Evolutionary conservation across 1,284 basidiomycete species (phyloP), one percentile per base, ranked within the genome.

Genomic region (Inonotus obliquus): DNA sequence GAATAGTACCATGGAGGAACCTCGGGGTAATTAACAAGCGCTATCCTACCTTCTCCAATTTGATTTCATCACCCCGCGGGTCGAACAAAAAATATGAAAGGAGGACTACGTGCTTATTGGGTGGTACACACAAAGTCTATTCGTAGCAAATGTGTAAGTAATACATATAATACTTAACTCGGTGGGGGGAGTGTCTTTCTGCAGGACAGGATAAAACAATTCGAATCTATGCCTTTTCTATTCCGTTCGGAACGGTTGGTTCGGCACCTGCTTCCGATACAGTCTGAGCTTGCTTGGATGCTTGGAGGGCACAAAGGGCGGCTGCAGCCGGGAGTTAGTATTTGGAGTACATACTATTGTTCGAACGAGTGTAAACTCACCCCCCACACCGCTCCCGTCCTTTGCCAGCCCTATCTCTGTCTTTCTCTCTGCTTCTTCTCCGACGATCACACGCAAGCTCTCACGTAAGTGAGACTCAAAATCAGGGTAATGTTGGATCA

Each of bases 331-430:
- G 11, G 51, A 21, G 41, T 60, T 29, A 59, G 39, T 57, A 66
- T 54, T 60, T 29, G 9, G 52, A 52, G 32, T 63, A 21, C 49
- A 41, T 37, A 35, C 41, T 27, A 54, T 39, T 39, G 27, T 37
- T 44, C 11, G 21, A 13, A 13, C 44, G 37, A 14, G n/a, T 54
- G 37, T 4, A 47, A 7, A 72, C 89, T 75, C 74, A 95, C 93
- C 94, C 70, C 96, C 96, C 44, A 96, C 94, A 57, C 96, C 97
- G 71, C 92, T 96, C 25, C 97, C 96, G 71, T 99, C 97, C 76
- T 97, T 98, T 4, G 96, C 96, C 68, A 98, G 74, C 23, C 93
- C 95, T 67, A 98, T 92, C 64, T 88, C 83, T 6, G 97, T 85
- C 39, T 85, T 78, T 69, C 83, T 80, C 76, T 94, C 94, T 4